Evolutionary conservation across 2,329 filamentous ascomycete species (phyloP), one percentile per base, ranked within the genome.

Genomic region (Xylariaceae sp.): DNA sequence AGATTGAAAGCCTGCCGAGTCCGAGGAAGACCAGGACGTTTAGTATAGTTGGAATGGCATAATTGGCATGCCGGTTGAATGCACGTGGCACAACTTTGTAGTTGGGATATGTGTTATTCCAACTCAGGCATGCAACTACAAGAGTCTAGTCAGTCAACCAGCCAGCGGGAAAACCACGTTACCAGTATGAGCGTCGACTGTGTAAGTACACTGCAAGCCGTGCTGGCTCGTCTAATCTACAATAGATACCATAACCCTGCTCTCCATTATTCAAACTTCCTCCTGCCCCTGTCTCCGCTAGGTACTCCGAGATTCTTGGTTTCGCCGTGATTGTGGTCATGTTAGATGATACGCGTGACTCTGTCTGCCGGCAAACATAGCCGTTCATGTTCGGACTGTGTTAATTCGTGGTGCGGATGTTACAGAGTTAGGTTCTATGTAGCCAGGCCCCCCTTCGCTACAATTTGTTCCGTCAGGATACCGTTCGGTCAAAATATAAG

Each of bases 1-100:
- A 68, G 86, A 89, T 18, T 70, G 45, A 68, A 56, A 51, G 30
- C 23, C 17, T 11, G 11, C 44, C 37, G 35, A 35, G 48, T 39
- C 59, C 39, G 35, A 51, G 51, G 58, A 47, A 23, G 8, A 62
- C 52, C 49, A 56, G 45, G 30, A 30, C 53, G 58, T 53, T 56
- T 57, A 56, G 57, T 56, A 64, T 62, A 59, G 62, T 58, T 59
- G 59, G 50, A 57, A 61, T 57, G 64, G 62, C 57, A 59, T 65
- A 63, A 30, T 57, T 57, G 49, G 53, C 53, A 58, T 60, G 54
- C 44, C 47, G 52, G 60, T 61, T 59, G 51, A 65, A 54, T 13
- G 50, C 50, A 53, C 39, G 9, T 53, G 47, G 45, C 34, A 54
- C 59, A 58, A 55, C 35, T 41, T 49, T 30, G 45, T 50, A 55